Base-by-base conservation (phyloP, 495 filamentous ascomycete genomes). In the Xylaria cubensis region DNA sequence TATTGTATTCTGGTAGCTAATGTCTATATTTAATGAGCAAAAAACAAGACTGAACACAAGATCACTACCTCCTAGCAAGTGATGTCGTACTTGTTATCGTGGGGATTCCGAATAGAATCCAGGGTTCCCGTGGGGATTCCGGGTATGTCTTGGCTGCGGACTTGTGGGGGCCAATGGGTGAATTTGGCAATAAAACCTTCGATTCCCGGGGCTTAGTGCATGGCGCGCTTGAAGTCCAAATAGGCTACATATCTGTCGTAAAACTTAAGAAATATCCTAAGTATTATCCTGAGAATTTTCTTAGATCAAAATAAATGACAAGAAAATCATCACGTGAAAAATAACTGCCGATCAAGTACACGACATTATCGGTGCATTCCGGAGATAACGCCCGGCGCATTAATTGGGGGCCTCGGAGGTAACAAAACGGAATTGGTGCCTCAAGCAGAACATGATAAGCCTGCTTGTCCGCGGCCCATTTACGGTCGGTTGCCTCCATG, bases 61-160 rank as follows among this genome's bases (percentile, higher is more conserved):
- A 34, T 36, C 34, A 9, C 55, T 36, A 59, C 55, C 32, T 56
- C 26, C n/a, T 34, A n/a, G 34, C 41, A 4, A 24, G 36, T 24
- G 10, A 5, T 5, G 3, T 21, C 19, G 19, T 62, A 29, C 58
- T 41, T 41, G 19, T 36, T 36, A 41, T 34, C 58, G 34, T 36
- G 58, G 58, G 58, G 34, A n/a, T 62, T n/a, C 58, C 58, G 58
- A 36, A 62, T 1, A 41, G 8, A 21, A 21, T 19, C 58, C 8
- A 19, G 58, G 58, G n/a, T 41, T 62, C 29, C 19, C 3, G 58
- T 62, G 58, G 58, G 58, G 58, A 41, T 41, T 62, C 58, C 58
- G 58, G 55, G 55, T n/a, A 4, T 62, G 8, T 13, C 32, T 62
- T 62, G 34, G 58, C 58, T 62, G 32, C 58, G 58, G 58, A 62